Conservation (phyloP, 1,284 basidiomycete genomes). For the Leucoagaricus sp. region DNA sequence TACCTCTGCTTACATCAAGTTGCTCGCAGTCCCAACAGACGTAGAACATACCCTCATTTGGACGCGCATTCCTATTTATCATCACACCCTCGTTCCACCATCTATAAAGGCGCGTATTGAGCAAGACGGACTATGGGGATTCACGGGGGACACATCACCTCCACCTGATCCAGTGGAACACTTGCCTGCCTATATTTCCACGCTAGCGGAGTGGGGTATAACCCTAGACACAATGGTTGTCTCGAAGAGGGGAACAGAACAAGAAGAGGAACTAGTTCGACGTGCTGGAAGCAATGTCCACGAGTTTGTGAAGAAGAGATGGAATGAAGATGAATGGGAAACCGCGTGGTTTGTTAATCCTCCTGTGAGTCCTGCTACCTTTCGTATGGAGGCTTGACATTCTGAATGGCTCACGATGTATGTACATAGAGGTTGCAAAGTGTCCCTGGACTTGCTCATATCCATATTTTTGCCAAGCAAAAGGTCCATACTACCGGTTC, state of each 20-base stretch:
- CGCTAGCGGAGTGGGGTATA: slow-evolving; percentile 68
- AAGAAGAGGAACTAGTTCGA: slow-evolving; percentile 53
- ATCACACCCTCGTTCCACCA: slow-evolving; percentile 47
- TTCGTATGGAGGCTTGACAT: neutral
- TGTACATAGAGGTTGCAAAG: slow-evolving; percentile 69
- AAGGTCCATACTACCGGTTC: neutral
- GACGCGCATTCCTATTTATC: slow-evolving; percentile 71
- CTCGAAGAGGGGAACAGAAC: slow-evolving; percentile 46
- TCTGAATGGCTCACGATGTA: slow-evolving; percentile 4
- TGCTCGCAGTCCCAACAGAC: slow-evolving; percentile 59
- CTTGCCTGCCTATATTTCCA: slow-evolving; percentile 57
- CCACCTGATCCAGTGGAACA: slow-evolving; percentile 61
- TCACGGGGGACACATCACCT: slow-evolving; percentile 59
- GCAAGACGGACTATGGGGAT: slow-evolving; percentile 77
- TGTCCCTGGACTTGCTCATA: slow-evolving; percentile 74
- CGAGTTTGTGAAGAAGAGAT: slow-evolving; percentile 60
- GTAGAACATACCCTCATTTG: slow-evolving; percentile 78
- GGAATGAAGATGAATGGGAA: slow-evolving; percentile 73
- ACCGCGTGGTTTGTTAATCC: slow-evolving; percentile 88
- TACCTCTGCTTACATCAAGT: neutral
- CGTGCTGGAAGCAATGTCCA: slow-evolving; percentile 58
- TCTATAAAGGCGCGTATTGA: slow-evolving; percentile 52
- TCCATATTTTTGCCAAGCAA: slow-evolving; percentile 42
- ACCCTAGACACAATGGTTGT: slow-evolving; percentile 59
- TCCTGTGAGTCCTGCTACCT: slow-evolving; percentile 49